Conservation (phyloP, 169 alveolate genomes). For the Plasmodium sp. region DNA sequence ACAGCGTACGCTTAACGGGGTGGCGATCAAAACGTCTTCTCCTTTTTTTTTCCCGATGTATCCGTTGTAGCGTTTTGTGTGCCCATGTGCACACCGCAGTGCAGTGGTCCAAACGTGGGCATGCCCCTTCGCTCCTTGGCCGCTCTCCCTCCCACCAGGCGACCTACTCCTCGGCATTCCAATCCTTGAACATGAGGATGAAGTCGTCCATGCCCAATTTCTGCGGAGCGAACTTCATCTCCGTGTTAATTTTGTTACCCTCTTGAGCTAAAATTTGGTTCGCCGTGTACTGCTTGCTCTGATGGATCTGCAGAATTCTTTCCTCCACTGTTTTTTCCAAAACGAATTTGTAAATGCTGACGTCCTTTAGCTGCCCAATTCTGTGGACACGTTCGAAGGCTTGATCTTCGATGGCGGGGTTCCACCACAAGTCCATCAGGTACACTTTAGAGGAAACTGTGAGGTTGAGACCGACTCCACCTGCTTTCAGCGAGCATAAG, state of each 20-base stretch:
- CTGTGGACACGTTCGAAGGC: slow-evolving; percentile 96
- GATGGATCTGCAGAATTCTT: slow-evolving; percentile 86
- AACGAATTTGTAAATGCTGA: slow-evolving; percentile 86
- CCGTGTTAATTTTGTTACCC: slow-evolving; percentile 51
- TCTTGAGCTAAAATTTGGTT: slow-evolving; percentile 56
- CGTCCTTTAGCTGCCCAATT: slow-evolving; percentile 93
- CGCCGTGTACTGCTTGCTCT: slow-evolving; percentile 76
- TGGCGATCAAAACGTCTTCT: background rate
- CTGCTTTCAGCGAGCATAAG: slow-evolving; percentile 89
- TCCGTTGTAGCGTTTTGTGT: background rate
- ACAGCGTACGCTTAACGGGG: background rate
- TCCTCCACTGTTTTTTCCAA: slow-evolving; percentile 87
- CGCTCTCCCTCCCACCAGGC: background rate
- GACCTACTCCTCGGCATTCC: slow-evolving; percentile 43
- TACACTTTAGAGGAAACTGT: slow-evolving; percentile 86
- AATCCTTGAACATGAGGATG: slow-evolving; percentile 68
- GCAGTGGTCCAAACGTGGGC: background rate
- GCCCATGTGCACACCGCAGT: background rate
- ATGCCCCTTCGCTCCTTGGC: background rate
- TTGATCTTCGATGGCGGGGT: slow-evolving; percentile 93
- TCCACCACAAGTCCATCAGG: slow-evolving; percentile 93
- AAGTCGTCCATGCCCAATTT: slow-evolving; percentile 71
- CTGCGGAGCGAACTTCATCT: slow-evolving; percentile 38
- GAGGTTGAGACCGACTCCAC: slow-evolving; percentile 92
- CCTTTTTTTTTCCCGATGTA: no score